Evolutionary conservation across 352 stramenopile genomes (phyloP).

Genomic region (Pythium sp.): DNA sequence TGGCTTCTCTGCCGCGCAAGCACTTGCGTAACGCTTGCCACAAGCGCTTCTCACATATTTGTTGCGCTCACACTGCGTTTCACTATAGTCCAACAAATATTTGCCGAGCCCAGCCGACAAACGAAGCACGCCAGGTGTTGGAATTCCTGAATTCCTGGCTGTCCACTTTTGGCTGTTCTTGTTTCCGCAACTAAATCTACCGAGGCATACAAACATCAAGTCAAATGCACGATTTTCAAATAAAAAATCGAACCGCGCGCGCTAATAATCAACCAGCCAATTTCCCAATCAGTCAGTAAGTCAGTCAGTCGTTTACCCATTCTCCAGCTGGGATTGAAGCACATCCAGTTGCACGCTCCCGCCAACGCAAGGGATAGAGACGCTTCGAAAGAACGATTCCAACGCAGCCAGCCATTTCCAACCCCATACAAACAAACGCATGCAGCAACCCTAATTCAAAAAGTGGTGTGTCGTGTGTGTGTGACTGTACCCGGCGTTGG

Average conservation of each 20-base stretch:
- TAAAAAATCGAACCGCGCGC: neutral
- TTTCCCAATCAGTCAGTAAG: neutral
- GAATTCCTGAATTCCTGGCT: neutral
- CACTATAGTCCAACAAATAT: neutral
- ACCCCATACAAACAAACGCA: slow-evolving; percentile 2
- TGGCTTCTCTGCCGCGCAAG: neutral
- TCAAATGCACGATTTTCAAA: neutral
- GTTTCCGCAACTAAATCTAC: neutral
- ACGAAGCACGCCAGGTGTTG: neutral
- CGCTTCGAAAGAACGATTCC: slow-evolving; percentile 6
- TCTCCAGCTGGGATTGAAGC: neutral
- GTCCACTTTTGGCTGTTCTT: neutral
- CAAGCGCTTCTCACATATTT: no score
- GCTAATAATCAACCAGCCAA: neutral
- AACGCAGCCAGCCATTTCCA: neutral
- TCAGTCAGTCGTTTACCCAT: neutral
- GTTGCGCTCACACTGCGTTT: neutral
- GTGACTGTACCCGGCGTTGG: neutral
- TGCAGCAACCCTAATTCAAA: slow-evolving; percentile 3
- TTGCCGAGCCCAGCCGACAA: neutral
- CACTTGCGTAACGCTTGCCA: neutral
- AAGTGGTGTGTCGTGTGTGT: slow-evolving; percentile 2
- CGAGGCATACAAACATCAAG: neutral
- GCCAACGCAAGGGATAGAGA: slow-evolving; percentile 13
- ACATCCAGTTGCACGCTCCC: slow-evolving; percentile 10